Conservation (phyloP, 257 asterid genomes). For the Lycium barbarum region DNA sequence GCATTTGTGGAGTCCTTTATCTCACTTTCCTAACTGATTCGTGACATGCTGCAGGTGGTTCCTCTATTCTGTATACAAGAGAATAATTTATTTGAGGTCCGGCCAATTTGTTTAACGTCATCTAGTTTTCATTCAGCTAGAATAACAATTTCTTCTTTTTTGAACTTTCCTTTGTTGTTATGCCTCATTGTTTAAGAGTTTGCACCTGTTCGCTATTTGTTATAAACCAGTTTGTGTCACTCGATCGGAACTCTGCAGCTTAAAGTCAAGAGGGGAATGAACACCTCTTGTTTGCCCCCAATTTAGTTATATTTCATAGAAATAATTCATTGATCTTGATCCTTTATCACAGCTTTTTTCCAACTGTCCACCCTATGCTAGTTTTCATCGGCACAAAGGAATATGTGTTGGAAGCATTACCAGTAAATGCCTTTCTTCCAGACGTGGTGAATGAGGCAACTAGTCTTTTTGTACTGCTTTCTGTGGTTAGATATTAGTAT, state of each 20-base stretch:
- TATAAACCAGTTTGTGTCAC: slow-evolving; percentile 21
- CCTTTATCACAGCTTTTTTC: background rate
- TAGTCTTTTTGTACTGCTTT: background rate
- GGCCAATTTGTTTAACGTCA: background rate
- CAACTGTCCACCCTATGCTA: slow-evolving; percentile 13
- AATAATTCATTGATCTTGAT: background rate
- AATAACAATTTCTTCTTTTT: background rate
- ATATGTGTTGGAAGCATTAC: background rate
- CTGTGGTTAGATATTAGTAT: background rate
- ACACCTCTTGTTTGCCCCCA: background rate
- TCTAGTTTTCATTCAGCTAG: slow-evolving; percentile 3
- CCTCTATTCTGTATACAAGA: slow-evolving; percentile 12
- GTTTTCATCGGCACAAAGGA: background rate
- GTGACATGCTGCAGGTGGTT: slow-evolving; percentile 27
- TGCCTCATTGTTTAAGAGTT: background rate
- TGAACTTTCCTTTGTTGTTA: background rate
- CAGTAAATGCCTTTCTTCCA: background rate
- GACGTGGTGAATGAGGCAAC: background rate
- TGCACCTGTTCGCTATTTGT: slow-evolving; percentile 13
- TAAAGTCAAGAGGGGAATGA: slow-evolving; percentile 6
- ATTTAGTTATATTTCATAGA: background rate
- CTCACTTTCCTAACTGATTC: slow-evolving; percentile 8
- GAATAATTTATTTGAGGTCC: slow-evolving; percentile 6
- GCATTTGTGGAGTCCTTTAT: background rate
- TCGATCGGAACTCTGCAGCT: background rate